phyloP scores from a whole-genome alignment of 305 asterid species.

The Fraxinus sp. region DNA sequence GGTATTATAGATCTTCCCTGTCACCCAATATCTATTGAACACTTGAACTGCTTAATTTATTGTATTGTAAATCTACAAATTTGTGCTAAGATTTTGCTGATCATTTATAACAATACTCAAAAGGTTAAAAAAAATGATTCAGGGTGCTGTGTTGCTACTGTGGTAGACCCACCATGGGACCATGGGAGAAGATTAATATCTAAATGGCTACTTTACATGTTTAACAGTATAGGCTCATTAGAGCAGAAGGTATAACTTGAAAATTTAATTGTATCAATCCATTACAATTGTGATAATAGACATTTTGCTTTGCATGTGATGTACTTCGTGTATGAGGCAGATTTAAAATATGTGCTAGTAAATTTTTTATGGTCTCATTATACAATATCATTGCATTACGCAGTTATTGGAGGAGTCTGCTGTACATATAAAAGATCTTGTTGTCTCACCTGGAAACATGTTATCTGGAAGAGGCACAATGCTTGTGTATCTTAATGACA shows the following conservation, averaged over 20 bases:
- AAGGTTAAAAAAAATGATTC: background rate
- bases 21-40: conserved; percentile 55
- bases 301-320: conserved; percentile 2
- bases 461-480: conserved; percentile 43
- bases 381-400: conserved; percentile 9
- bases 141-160: background rate
- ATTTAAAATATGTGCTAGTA: conserved; percentile 10
- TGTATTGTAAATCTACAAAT: background rate
- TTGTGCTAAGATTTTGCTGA: background rate
- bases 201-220: background rate
- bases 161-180: background rate
- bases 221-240: background rate
- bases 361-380: conserved; percentile 15
- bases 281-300: background rate
- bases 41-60: background rate
- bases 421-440: conserved; percentile 32
- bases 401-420: conserved; percentile 51
- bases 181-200: background rate
- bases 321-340: background rate
- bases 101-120: background rate
- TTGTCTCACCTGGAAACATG: conserved; percentile 44
- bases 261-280: background rate
- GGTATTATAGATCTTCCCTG: conserved; percentile 39
- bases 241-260: background rate
- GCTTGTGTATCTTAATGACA: conserved; percentile 40